Conservation (phyloP, 164 flowering plant species). For the Brasenia schreberi region DNA sequence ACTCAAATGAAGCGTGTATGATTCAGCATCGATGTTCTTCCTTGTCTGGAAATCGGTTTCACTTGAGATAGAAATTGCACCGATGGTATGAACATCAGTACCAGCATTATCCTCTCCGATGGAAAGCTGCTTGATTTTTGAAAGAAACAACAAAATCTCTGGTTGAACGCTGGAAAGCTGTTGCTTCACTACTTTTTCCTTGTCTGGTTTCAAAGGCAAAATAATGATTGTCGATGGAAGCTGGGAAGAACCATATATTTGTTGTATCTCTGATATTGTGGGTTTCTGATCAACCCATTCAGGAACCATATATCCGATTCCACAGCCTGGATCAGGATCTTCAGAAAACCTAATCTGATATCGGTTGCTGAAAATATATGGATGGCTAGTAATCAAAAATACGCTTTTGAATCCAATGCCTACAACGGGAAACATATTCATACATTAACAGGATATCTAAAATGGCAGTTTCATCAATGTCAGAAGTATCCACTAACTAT, state of each 20-base stretch:
- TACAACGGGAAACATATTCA: conserved; percentile 6
- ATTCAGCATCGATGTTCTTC: conserved; percentile 56
- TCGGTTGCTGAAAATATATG: conserved; percentile 59
- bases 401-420: conserved; percentile 80
- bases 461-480: no score
- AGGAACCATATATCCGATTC: conserved; percentile 51
- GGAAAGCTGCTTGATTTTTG: conserved; percentile 42
- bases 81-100: conserved; percentile 15
- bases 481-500: no score
- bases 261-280: conserved; percentile 21
- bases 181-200: conserved; percentile 40
- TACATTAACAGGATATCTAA: no score
- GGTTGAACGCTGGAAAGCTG: conserved; percentile 51
- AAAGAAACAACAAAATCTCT: conserved; percentile 36
- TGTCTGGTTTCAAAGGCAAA: conserved; percentile 50
- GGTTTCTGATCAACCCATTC: conserved; percentile 62
- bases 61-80: conserved; percentile 35
- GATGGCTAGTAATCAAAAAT: conserved; percentile 45
- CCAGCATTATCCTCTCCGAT: conserved; percentile 31
- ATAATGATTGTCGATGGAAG: conserved; percentile 36
- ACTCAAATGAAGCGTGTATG: conserved; percentile 38
- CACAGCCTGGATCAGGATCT: conserved; percentile 32
- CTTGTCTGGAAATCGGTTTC: conserved; percentile 29
- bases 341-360: conserved; percentile 51
- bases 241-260: conserved; percentile 25